Base-by-base conservation (phyloP, 2,329 filamentous ascomycete species). In the Phialophora tarda region DNA sequence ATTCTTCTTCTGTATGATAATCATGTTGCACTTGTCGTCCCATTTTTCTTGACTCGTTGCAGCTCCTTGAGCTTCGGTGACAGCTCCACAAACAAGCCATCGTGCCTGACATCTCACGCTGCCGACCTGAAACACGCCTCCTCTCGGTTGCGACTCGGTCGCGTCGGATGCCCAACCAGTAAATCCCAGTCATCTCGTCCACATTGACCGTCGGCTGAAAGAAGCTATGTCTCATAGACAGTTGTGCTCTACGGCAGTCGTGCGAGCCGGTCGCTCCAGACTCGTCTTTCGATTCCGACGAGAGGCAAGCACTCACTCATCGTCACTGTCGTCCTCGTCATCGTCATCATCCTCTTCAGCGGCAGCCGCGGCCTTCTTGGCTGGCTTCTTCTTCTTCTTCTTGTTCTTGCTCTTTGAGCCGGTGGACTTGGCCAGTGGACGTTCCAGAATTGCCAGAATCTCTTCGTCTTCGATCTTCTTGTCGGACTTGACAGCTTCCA, bases 381-480 rank as follows among this genome's bases (percentile, higher is more conserved):
- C 74, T 59, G 75, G 71, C 84, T 90, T 88, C 86, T 91, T 93
- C 87, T 93, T 96, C 85, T 93, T 94, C 84, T 91, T 95, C 84
- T 92, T 92, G 77, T 92, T 93, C 78, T 93, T 93, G 82, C 91
- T 91, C 82, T 91, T 92, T 72, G 89, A 84, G 60, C 81, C 82
- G 51, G 83, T 82, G 24, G 84, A 82, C 76, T 85, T 87, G 68
- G 84, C 82, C 74, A 97, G 82, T 34, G 94, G 94, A 80, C 91
- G 91, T 82, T 95, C 93, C 59, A 99, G 86, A 71, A 98, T 94
- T 85, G 95, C 92, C 74, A 98, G 88, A 72, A 99, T 86, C 82
- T 98, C 94, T 83, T 96, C 92, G 71, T 98, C 94, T 72, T 89
- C 90, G 76, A 99, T 97, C 87, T 97, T 97, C 88, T 98, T 98